A percentile compares a stretch with the other conserved stretches of the same genome.
Conservation (phyloP, 441 rosid genomes). For the Mallotus japonicus region DNA sequence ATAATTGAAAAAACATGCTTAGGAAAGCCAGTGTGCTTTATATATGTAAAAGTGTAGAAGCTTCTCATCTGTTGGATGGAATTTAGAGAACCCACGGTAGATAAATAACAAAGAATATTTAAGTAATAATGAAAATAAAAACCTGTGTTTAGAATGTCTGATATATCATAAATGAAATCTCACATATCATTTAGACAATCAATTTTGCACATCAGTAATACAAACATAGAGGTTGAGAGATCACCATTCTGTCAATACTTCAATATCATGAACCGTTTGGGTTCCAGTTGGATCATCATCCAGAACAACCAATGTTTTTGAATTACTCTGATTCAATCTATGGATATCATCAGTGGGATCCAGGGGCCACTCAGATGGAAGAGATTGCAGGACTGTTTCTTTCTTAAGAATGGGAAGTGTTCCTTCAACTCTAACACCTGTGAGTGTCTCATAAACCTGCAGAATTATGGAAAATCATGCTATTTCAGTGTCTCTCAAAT, state of each 20-base stretch:
- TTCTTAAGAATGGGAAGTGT: constrained; percentile 67
- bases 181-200: neutral
- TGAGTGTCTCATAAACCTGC: constrained; percentile 86
- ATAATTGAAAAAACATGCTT: neutral
- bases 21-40: constrained; percentile 5
- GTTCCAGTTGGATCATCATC: constrained; percentile 99
- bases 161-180: neutral
- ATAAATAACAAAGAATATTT: constrained; percentile 1
- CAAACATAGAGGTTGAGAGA: constrained; percentile 16
- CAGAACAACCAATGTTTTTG: constrained; percentile 82
- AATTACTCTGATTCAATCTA: constrained; percentile 54
- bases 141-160: constrained; percentile 9
- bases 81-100: neutral
- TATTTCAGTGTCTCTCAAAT: constrained; percentile 7
- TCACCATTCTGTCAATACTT: constrained; percentile 98
- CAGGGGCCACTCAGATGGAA: constrained; percentile 85
- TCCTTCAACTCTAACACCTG: constrained; percentile 88
- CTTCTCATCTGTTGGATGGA: constrained; percentile 8
- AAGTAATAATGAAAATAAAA: constrained; percentile 9
- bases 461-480: constrained; percentile 13
- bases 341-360: constrained; percentile 73
- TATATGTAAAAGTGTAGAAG: neutral
- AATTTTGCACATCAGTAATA: constrained; percentile 8
- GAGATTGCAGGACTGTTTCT: constrained; percentile 62
- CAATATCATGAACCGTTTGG: constrained; percentile 94